Percentiles rank a stretch among this genome's conserved stretches.
These are phyloP conservation scores for Beauveria scarabaeidicola DNA, from an alignment of 2,329 filamentous ascomycete species.

Conservation along the genomic window DNA sequence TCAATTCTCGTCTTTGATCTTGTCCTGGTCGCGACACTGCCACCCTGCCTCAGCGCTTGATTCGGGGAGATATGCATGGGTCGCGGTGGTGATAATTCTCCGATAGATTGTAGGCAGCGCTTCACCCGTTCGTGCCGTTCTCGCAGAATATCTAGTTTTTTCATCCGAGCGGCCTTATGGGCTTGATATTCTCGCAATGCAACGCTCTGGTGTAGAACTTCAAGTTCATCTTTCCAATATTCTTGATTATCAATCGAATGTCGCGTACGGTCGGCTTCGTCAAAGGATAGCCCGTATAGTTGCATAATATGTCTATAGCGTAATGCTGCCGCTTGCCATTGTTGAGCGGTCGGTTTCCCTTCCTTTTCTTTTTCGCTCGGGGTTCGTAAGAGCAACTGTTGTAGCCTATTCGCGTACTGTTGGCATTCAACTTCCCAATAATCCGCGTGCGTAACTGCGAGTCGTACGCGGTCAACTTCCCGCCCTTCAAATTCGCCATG, in stretches of 20 bases:
- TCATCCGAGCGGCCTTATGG: not conserved
- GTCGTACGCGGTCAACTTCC: not conserved
- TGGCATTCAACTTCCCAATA: not conserved
- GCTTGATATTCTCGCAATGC: not conserved
- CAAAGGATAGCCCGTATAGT: not conserved
- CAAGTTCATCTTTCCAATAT: not conserved
- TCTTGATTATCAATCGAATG: not conserved
- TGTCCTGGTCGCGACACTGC: not conserved
- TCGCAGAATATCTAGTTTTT: not conserved
- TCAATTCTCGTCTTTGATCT: not conserved
- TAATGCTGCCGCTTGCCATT: not conserved
- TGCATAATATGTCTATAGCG: not conserved
- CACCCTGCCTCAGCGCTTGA: not conserved
- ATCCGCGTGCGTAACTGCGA: not conserved
- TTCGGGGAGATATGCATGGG: not conserved
- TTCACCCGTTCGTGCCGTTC: not conserved
- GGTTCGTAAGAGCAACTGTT: not conserved
- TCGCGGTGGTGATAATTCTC: not conserved
- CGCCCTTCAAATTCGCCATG: not conserved
- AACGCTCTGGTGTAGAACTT: not conserved
- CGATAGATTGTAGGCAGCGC: not conserved
- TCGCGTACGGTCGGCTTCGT: not conserved
- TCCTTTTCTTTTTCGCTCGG: not conserved
- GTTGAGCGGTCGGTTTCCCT: not conserved
- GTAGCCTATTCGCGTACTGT: not conserved